Base-by-base conservation (phyloP, 768 basidiomycete species). In the Serendipita sp. region DNA sequence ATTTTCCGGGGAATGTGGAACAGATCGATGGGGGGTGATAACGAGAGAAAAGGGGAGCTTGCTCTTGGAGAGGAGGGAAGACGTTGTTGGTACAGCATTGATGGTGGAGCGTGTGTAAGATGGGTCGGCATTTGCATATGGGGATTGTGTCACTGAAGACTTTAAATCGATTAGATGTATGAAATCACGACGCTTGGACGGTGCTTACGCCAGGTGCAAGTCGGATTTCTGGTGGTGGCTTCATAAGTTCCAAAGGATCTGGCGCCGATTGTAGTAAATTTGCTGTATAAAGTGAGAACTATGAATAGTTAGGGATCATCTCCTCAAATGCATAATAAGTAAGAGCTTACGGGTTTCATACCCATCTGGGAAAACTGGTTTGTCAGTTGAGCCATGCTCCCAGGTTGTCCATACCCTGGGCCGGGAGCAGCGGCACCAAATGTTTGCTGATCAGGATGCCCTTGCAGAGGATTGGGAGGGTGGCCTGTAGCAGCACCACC, bases 191-290 rank as follows among this genome's bases (percentile, higher is more conserved):
- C 44, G 44, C 18, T 45, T 10, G 8, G n/a, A 23, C 10, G 0
- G 2, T 11, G 65, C 73, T 62, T 37, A 77, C 78, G 67, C 87
- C 87, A 8, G 91, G 86, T 1, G 95, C 94, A 1, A 98, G 78
- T 27, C 86, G 80, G 64, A 95, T 94, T 66, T 91, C 89, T 3
- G 96, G 96, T 0, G 94, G 93, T 0, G 87, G 85, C 37, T 80
- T 77, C 46, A 81, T 77, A 50, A 99, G 77, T 66, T 91, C 92
- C 55, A 83, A 81, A 2, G 95, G 93, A 72, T 98, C 92, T 31
- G 94, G 90, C 36, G 92, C 91, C 43, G 88, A 85, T 2, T 91
- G 91, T 71, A 98, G 83, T 55, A 99, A 80, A 77, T 98, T 98
- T 65, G 90, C 82, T 0, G 92, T 96, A 73, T 85, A 83, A 48